A percentile compares a stretch with the other conserved stretches of the same genome.
Evolutionary conservation across 768 basidiomycete genomes (phyloP).

Genomic region (Pisolithus marmoratus): DNA sequence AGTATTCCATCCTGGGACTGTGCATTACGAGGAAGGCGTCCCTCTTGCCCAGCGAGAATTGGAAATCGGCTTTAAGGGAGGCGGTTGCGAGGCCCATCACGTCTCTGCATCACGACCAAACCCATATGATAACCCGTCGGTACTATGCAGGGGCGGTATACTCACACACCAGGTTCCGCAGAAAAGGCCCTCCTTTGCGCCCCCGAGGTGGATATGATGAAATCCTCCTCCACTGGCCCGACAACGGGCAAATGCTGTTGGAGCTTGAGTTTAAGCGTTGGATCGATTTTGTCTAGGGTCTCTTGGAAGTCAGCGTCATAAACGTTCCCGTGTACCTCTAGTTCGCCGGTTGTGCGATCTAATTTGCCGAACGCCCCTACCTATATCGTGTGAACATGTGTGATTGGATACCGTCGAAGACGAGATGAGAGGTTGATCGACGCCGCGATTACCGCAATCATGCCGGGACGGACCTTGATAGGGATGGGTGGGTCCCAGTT

Average conservation of each 20-base stretch:
- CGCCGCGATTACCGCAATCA: not conserved
- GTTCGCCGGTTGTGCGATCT: constrained; percentile 23
- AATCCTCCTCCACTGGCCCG: constrained; percentile 13
- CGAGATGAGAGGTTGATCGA: constrained; percentile 2
- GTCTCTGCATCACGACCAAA: not conserved
- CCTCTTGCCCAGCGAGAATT: constrained; percentile 25
- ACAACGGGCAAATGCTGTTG: constrained; percentile 11
- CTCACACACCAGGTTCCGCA: constrained; percentile 16
- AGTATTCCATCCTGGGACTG: constrained; percentile 17
- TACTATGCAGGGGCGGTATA: not conserved
- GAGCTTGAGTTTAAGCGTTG: constrained; percentile 1
- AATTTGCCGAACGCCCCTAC: constrained; percentile 32
- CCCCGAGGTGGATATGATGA: constrained; percentile 21
- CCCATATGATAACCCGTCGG: no score
- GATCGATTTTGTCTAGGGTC: constrained; percentile 6
- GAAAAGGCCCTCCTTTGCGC: constrained; percentile 7
- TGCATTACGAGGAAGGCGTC: constrained; percentile 33
- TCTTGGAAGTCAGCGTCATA: constrained; percentile 18
- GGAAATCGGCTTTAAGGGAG: constrained; percentile 30
- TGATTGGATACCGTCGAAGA: not conserved
- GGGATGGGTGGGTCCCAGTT: no score
- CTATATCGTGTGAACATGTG: constrained; percentile 7
- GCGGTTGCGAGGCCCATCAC: constrained; percentile 24
- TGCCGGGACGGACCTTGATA: no score
- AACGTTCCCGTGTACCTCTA: constrained; percentile 28